Percentiles rank a stretch among this genome's conserved stretches.
Evolutionary conservation across 345 rosid species (phyloP).

Genomic region (Eutrema japonicum): DNA sequence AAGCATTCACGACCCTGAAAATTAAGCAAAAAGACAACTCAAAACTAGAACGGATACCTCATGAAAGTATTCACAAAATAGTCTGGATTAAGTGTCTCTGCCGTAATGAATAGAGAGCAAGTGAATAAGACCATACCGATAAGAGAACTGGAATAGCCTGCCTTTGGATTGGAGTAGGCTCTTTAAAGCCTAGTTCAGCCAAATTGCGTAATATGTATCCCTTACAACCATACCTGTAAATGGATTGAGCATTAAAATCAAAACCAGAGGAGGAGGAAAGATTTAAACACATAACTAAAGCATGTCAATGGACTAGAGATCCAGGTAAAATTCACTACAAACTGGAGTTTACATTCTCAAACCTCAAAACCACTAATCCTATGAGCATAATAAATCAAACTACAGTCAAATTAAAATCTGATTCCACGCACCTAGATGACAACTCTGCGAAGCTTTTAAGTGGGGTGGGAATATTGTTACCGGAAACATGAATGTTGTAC

Average conservation of each 20-base stretch:
- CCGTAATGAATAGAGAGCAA: background rate
- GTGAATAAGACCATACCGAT: constrained; percentile 61
- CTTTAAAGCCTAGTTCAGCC: constrained; percentile 80
- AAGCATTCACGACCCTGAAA: constrained; percentile 89
- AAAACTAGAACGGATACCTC: background rate
- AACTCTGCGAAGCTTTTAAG: constrained; percentile 71
- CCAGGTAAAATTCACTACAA: background rate
- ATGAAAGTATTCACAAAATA: constrained; percentile 4
- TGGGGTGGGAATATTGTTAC: constrained; percentile 75
- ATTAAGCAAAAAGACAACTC: constrained; percentile 29
- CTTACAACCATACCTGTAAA: constrained; percentile 70
- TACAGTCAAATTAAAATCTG: constrained; percentile 15
- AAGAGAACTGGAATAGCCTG: constrained; percentile 92
- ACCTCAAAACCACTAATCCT: constrained; percentile 23
- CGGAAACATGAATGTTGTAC: constrained; percentile 79
- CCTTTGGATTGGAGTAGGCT: constrained; percentile 97
- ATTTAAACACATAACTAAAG: constrained; percentile 10
- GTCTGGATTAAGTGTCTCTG: constrained; percentile 10
- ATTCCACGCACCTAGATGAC: constrained; percentile 58
- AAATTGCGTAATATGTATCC: constrained; percentile 66
- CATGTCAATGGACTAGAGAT: background rate
- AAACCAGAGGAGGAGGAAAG: constrained; percentile 10
- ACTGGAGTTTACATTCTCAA: background rate
- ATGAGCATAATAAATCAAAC: constrained; percentile 17
- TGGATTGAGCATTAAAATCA: background rate